These are phyloP conservation scores for Ploettnerulaceae sp. DNA, from an alignment of 2,329 filamentous ascomycete species.

Conservation along the genomic window DNA sequence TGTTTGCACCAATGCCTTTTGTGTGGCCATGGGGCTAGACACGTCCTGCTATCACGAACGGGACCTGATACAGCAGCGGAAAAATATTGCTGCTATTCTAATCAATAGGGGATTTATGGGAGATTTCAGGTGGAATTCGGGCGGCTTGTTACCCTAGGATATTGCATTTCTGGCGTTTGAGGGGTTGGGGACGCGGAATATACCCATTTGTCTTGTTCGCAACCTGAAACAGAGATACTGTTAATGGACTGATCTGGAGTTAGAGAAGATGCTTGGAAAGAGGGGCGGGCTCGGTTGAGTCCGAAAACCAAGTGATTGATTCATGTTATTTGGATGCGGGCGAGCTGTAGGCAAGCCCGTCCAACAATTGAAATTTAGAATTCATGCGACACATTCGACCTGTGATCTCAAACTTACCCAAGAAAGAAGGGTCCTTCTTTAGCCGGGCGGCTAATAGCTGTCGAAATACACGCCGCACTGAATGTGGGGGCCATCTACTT, in stretches of 20 bases:
- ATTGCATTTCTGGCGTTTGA: slow-evolving; percentile 16
- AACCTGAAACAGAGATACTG: not conserved
- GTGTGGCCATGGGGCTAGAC: slow-evolving; percentile 40
- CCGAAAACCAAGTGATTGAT: no score
- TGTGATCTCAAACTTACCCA: no score
- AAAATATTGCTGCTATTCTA: slow-evolving; percentile 59
- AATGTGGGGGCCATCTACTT: slow-evolving; percentile 12
- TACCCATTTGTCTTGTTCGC: slow-evolving; percentile 24
- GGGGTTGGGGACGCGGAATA: slow-evolving; percentile 18
- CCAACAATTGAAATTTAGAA: no score
- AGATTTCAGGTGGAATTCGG: slow-evolving; percentile 43
- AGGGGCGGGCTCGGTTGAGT: not conserved
- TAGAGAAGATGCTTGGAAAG: not conserved
- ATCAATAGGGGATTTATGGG: slow-evolving; percentile 62
- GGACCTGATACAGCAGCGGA: slow-evolving; percentile 56
- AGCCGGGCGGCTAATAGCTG: slow-evolving; percentile 9
- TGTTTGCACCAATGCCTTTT: slow-evolving; percentile 67
- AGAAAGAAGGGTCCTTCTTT: not conserved
- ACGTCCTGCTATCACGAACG: slow-evolving; percentile 42
- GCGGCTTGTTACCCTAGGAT: slow-evolving; percentile 15
- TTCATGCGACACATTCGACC: no score
- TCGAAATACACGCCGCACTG: slow-evolving; percentile 6
- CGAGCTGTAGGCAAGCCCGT: no score
- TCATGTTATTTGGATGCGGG: no score
- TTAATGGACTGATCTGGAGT: not conserved